These are phyloP conservation scores for Arthrobotrys conoides DNA, from an alignment of 2,329 filamentous ascomycete genomes.

Conservation along the genomic window DNA sequence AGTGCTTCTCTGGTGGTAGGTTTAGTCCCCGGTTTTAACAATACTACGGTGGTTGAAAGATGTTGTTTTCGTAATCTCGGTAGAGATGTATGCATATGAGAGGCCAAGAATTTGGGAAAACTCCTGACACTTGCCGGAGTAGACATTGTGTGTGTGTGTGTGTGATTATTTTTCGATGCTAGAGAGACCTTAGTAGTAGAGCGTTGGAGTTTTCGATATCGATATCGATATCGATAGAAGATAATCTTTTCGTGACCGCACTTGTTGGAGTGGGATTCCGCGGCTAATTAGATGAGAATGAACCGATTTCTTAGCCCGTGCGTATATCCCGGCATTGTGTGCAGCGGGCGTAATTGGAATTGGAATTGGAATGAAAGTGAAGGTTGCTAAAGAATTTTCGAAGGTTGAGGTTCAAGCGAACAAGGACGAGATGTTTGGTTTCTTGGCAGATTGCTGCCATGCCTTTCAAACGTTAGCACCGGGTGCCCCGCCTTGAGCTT, in stretches of 20 bases:
- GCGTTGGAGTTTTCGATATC: background rate
- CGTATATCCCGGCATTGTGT: background rate
- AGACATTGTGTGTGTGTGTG: conserved; percentile 1
- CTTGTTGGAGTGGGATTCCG: background rate
- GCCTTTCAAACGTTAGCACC: background rate
- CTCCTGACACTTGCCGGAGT: background rate
- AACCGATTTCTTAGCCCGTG: background rate
- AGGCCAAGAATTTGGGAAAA: background rate
- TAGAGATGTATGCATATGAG: background rate
- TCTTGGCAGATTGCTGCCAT: conserved; percentile 22
- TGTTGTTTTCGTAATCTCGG: background rate
- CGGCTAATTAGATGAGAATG: background rate
- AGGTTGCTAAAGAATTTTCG: conserved; percentile 9
- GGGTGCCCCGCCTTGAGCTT: conserved; percentile 28
- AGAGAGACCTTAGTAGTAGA: background rate
- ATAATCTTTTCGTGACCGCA: background rate
- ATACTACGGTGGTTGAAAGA: background rate
- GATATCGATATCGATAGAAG: background rate
- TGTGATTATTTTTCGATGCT: background rate
- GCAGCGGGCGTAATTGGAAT: background rate
- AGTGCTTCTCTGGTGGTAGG: background rate
- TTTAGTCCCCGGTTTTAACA: background rate
- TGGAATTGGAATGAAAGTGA: background rate
- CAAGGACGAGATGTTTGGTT: background rate
- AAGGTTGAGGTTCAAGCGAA: conserved; percentile 2